These are phyloP conservation scores for Penicillium bovifimosum DNA, from an alignment of 495 filamentous ascomycete genomes.

Conservation along the genomic window DNA sequence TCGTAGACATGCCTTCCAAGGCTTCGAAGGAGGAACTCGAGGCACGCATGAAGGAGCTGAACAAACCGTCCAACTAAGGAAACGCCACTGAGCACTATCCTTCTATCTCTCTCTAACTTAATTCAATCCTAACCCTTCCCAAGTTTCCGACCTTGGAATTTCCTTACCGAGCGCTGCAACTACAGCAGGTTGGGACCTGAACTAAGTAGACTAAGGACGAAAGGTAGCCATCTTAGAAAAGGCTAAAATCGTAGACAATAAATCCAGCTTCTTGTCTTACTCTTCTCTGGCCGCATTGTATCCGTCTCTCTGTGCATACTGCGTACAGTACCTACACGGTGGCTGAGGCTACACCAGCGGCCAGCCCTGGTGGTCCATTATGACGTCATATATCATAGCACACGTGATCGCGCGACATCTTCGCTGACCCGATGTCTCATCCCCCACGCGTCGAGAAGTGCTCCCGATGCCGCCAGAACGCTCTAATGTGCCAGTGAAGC, in stretches of 20 bases:
- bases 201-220: not conserved
- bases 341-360: too few species aligned
- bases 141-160: too few species aligned
- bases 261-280: too few species aligned
- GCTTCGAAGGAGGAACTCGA: slow-evolving; percentile 62
- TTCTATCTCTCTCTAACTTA: not conserved
- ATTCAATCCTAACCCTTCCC: not conserved
- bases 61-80: slow-evolving; percentile 42
- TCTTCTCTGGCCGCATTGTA: too few species aligned
- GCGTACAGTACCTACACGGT: too few species aligned
- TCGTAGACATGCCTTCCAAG: slow-evolving; percentile 48
- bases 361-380: too few species aligned
- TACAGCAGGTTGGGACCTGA: not conserved
- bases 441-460: slow-evolving; percentile 26
- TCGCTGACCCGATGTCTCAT: not conserved
- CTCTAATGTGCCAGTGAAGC: slow-evolving; percentile 68
- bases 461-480: slow-evolving; percentile 53
- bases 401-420: slow-evolving; percentile 32
- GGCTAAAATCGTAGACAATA: too few species aligned
- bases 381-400: slow-evolving; percentile 36
- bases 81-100: not conserved
- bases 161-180: not conserved
- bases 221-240: too few species aligned
- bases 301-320: too few species aligned
- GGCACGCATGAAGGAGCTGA: slow-evolving; percentile 58